A percentile compares a stretch with the other conserved stretches of the same genome.
phyloP scores from a whole-genome alignment of 805 yeast species.

The Schwanniomyces sp. region DNA sequence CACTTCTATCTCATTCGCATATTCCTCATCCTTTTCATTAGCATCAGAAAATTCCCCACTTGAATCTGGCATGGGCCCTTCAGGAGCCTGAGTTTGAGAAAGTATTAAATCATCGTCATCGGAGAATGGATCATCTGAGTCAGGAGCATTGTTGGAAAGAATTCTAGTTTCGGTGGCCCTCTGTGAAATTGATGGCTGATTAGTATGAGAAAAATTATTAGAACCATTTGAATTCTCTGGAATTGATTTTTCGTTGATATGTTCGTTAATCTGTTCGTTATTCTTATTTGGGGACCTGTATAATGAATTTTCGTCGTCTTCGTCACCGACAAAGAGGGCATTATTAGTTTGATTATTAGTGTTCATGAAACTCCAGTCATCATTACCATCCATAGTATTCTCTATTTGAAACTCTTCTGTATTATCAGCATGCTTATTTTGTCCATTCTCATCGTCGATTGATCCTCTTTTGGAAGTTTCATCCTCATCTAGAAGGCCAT shows the following conservation, averaged over 20 bases:
- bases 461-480: background rate
- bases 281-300: conserved; percentile 2
- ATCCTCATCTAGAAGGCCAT: conserved; percentile 34
- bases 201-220: no score
- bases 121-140: conserved; percentile 21
- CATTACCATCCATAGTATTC: conserved; percentile 16
- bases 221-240: no score
- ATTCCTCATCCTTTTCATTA: conserved; percentile 19
- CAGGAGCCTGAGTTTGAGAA: background rate
- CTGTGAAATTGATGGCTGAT: background rate
- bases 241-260: background rate
- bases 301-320: conserved; percentile 20
- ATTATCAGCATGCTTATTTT: background rate
- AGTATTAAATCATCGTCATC: conserved; percentile 18
- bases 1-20: conserved; percentile 25
- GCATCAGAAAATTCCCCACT: conserved; percentile 7
- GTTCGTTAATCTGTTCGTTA: background rate
- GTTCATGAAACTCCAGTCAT: conserved; percentile 32
- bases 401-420: background rate
- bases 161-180: background rate
- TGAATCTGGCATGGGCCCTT: background rate
- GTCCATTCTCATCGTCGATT: background rate
- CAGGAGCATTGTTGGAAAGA: background rate
- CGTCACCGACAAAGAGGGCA: conserved; percentile 28
- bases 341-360: conserved; percentile 10